These are phyloP conservation scores for Ilex paraguariensis DNA, from an alignment of 305 asterid genomes.

Conservation along the genomic window DNA sequence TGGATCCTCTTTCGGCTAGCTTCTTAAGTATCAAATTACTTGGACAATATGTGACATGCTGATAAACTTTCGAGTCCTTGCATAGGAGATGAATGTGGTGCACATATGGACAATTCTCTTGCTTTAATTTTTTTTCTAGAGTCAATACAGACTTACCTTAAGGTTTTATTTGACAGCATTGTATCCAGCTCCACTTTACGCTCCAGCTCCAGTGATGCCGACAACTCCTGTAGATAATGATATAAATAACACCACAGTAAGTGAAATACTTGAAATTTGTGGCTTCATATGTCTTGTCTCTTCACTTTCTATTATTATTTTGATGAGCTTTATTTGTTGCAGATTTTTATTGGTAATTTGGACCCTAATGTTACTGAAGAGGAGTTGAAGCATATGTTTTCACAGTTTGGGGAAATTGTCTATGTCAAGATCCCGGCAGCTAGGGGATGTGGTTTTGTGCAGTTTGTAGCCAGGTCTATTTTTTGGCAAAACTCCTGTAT, in stretches of 20 bases:
- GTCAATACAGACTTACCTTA: not conserved
- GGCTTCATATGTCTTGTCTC: slow-evolving; percentile 2
- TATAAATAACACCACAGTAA: slow-evolving; percentile 71
- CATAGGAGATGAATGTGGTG: too few relatives aligned
- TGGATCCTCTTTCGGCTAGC: too few relatives aligned
- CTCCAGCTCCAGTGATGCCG: slow-evolving; percentile 66
- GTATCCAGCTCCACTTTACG: slow-evolving; percentile 57
- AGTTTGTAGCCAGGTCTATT: slow-evolving; percentile 66
- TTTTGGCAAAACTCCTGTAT: not conserved
- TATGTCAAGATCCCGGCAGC: slow-evolving; percentile 80
- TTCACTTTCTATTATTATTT: slow-evolving; percentile 7
- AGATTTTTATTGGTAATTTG: slow-evolving; percentile 80
- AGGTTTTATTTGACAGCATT: slow-evolving; percentile 40
- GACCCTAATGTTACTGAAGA: slow-evolving; percentile 79
- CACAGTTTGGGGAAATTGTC: slow-evolving; percentile 77
- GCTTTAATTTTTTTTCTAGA: slow-evolving; percentile 9
- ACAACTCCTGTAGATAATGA: slow-evolving; percentile 66
- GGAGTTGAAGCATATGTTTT: slow-evolving; percentile 71
- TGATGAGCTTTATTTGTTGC: slow-evolving; percentile 15
- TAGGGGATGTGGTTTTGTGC: slow-evolving; percentile 88
- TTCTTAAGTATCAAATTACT: too few relatives aligned
- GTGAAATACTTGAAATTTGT: slow-evolving; percentile 21
- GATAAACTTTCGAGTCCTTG: too few relatives aligned
- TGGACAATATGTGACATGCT: too few relatives aligned
- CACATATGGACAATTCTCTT: slow-evolving; percentile 1